These are phyloP conservation scores for Tylopilus sp. DNA, from an alignment of 1,284 basidiomycete species.

Conservation along the genomic window DNA sequence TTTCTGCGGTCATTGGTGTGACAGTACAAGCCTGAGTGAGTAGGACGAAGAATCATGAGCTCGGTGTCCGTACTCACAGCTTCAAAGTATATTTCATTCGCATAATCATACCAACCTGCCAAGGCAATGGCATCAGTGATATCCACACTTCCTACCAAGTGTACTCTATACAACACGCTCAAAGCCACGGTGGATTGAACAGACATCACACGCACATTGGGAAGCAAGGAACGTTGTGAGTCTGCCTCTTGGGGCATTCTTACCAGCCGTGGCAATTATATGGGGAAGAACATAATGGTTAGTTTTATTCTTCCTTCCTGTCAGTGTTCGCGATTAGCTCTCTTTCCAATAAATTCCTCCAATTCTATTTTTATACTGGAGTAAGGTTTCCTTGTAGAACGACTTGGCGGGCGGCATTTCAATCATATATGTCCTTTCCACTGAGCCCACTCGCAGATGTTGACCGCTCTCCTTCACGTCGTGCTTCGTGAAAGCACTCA, in stretches of 20 bases:
- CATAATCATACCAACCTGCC: conserved; percentile 58
- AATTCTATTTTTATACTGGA: conserved; percentile 65
- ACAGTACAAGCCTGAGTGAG: conserved; percentile 71
- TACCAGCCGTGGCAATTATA: conserved; percentile 63
- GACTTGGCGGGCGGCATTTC: conserved; percentile 68
- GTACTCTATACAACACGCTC: conserved; percentile 64
- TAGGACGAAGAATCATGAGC: not conserved
- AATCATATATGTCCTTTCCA: conserved; percentile 57
- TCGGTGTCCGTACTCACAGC: not conserved
- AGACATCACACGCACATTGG: conserved; percentile 65
- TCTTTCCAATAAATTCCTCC: conserved; percentile 60
- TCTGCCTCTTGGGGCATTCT: conserved; percentile 65
- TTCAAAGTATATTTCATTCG: conserved; percentile 63
- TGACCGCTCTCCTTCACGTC: not conserved
- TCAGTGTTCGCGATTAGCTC: not conserved
- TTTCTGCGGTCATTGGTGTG: conserved; percentile 67
- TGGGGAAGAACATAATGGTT: conserved; percentile 48
- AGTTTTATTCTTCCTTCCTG: not conserved
- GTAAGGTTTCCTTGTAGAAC: conserved; percentile 75
- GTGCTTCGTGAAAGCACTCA: conserved; percentile 51
- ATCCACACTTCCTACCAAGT: conserved; percentile 71
- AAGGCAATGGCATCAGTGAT: conserved; percentile 53
- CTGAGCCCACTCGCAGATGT: not conserved
- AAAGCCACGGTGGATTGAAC: conserved; percentile 65
- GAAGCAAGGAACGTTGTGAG: conserved; percentile 63